phyloP scores from a whole-genome alignment of 305 asterid species.

The Fraxinus albicans region DNA sequence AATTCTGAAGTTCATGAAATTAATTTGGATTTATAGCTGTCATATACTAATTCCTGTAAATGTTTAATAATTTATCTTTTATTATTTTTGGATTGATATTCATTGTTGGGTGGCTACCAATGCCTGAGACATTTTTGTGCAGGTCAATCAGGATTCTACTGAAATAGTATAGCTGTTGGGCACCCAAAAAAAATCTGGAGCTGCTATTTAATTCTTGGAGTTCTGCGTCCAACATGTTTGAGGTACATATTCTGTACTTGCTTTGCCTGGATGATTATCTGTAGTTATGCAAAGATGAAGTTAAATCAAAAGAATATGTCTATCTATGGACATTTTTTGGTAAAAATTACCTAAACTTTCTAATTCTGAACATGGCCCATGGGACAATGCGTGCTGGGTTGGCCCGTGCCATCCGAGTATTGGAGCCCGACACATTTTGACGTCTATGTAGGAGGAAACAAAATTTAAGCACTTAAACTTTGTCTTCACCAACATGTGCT shows the following conservation, averaged over 20 bases:
- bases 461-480: too few relatives aligned
- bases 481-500: too few relatives aligned
- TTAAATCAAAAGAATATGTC: not conserved
- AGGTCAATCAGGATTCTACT: not conserved
- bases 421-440: too few relatives aligned
- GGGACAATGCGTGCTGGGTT: too few relatives aligned
- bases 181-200: not conserved
- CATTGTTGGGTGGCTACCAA: not conserved
- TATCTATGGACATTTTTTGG: not conserved
- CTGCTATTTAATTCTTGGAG: not conserved
- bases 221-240: not conserved
- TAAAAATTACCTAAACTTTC: not conserved
- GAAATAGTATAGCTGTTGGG: not conserved
- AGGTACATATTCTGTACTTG: not conserved
- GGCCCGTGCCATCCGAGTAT: too few relatives aligned
- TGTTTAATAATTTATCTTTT: not conserved
- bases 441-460: too few relatives aligned
- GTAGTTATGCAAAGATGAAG: not conserved
- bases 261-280: not conserved
- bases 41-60: not conserved
- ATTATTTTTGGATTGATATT: not conserved
- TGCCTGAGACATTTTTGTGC: not conserved
- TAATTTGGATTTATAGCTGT: not conserved
- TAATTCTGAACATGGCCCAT: too few relatives aligned
- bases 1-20: not conserved